These are phyloP conservation scores for Trametes sp. DNA, from an alignment of 1,284 basidiomycete species.

Conservation along the genomic window DNA sequence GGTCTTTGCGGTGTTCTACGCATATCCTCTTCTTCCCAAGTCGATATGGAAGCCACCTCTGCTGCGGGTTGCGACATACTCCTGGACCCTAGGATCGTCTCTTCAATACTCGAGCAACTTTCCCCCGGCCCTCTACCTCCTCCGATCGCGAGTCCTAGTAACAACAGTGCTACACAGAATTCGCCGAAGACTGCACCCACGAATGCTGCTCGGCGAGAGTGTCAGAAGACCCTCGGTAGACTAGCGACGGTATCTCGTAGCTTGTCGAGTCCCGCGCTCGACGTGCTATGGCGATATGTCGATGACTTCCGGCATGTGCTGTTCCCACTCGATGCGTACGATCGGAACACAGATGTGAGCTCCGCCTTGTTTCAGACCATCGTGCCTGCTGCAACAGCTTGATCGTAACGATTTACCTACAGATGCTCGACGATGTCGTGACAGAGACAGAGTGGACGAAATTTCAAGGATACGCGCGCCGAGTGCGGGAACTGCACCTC, in stretches of 20 bases:
- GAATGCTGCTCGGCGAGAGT: neutral
- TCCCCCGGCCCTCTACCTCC: neutral
- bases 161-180: too few species aligned
- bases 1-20: too few species aligned
- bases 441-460: conserved; percentile 5
- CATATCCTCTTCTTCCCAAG: too few species aligned
- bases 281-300: conserved; percentile 18
- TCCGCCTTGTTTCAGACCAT: neutral
- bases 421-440: conserved; percentile 7
- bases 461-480: conserved; percentile 1
- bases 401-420: neutral
- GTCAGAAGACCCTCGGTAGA: conserved; percentile 13
- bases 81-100: neutral
- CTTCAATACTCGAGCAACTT: neutral
- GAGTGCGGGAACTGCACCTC: conserved; percentile 7
- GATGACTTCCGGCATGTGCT: conserved; percentile 8
- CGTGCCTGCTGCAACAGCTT: neutral
- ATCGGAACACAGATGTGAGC: neutral
- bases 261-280: conserved; percentile 7
- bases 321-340: neutral
- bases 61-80: neutral
- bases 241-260: conserved; percentile 7
- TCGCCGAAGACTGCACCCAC: too few species aligned
- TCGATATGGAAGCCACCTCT: too few species aligned
- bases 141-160: too few species aligned